Percentiles rank a stretch among this genome's conserved stretches.
Conservation (phyloP, 306 rosid species). For the Rosa rugosa region DNA sequence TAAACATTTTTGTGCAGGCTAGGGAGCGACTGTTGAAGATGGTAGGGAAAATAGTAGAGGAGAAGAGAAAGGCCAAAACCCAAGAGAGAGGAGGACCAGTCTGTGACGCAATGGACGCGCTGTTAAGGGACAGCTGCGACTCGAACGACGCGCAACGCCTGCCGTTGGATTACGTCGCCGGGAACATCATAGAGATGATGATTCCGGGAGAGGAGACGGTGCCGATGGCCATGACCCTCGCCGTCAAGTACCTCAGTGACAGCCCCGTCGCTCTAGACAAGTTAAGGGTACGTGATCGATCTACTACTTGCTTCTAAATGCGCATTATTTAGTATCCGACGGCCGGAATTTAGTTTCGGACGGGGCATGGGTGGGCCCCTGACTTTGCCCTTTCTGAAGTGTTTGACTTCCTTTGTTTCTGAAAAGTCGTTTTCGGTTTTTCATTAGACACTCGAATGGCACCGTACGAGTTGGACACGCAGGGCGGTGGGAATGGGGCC, state of each 20-base stretch:
- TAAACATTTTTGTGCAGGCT: constrained; percentile 45
- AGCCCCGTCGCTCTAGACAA: constrained; percentile 52
- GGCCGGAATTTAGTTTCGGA: constrained; percentile 19
- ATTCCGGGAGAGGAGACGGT: constrained; percentile 93
- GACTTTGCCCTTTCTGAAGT: constrained; percentile 12
- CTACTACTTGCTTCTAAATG: neutral
- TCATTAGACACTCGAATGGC: constrained; percentile 18
- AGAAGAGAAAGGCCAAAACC: constrained; percentile 26
- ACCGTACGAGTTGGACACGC: constrained; percentile 27
- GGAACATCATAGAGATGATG: constrained; percentile 77
- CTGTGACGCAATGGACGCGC: constrained; percentile 67
- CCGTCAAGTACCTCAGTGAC: constrained; percentile 65
- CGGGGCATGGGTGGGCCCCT: neutral
- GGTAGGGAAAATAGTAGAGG: constrained; percentile 54
- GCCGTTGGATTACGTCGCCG: constrained; percentile 59
- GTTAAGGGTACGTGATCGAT: constrained; percentile 42
- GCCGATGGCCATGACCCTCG: constrained; percentile 76
- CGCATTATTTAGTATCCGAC: neutral
- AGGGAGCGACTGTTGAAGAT: constrained; percentile 72
- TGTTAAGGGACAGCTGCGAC: constrained; percentile 51
- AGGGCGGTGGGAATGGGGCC: neutral
- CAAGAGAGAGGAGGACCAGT: constrained; percentile 26
- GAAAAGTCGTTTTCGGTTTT: constrained; percentile 1
- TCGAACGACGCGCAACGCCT: constrained; percentile 28
- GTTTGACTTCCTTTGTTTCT: constrained; percentile 14